phyloP scores from a whole-genome alignment of 345 rosid species.

The Moricandia moricandioides region DNA sequence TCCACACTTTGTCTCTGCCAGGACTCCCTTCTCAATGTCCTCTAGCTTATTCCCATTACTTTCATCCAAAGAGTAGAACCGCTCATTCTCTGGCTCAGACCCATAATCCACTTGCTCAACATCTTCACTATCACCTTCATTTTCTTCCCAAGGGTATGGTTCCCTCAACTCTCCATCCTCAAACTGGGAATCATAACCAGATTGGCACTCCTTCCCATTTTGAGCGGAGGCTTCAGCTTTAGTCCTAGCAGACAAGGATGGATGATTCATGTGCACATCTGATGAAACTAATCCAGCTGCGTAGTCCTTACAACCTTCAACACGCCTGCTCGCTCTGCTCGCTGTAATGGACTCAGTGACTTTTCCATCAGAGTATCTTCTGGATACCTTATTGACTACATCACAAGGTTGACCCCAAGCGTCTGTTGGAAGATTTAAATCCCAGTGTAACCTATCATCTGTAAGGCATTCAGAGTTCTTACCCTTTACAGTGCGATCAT shows the following conservation, averaged over 20 bases:
- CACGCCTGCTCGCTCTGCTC: slow-evolving; percentile 3
- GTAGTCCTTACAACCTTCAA: not conserved
- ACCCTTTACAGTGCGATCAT: slow-evolving; percentile 17
- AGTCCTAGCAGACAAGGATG: slow-evolving; percentile 3
- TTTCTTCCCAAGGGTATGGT: slow-evolving; percentile 49
- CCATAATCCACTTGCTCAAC: slow-evolving; percentile 56
- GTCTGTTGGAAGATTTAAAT: slow-evolving; percentile 50
- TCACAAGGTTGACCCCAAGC: slow-evolving; percentile 50
- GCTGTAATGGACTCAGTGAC: slow-evolving; percentile 15
- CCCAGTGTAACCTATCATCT: slow-evolving; percentile 45
- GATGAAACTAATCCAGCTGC: slow-evolving; percentile 10
- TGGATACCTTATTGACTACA: slow-evolving; percentile 18
- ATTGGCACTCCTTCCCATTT: slow-evolving; percentile 38
- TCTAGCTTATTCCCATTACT: slow-evolving; percentile 34
- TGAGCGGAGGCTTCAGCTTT: slow-evolving; percentile 14
- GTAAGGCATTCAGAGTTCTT: slow-evolving; percentile 15
- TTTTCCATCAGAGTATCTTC: slow-evolving; percentile 3
- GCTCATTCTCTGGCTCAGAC: slow-evolving; percentile 50
- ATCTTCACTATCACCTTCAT: slow-evolving; percentile 36
- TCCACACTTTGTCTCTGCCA: slow-evolving; percentile 2
- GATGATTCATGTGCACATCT: slow-evolving; percentile 21
- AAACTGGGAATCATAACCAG: slow-evolving; percentile 69
- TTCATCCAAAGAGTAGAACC: slow-evolving; percentile 33
- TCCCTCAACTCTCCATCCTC: slow-evolving; percentile 78
- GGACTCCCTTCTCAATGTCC: slow-evolving; percentile 32